Evolutionary conservation across 75 land plant species (phyloP).

Genomic region (Gnetum montanum): DNA sequence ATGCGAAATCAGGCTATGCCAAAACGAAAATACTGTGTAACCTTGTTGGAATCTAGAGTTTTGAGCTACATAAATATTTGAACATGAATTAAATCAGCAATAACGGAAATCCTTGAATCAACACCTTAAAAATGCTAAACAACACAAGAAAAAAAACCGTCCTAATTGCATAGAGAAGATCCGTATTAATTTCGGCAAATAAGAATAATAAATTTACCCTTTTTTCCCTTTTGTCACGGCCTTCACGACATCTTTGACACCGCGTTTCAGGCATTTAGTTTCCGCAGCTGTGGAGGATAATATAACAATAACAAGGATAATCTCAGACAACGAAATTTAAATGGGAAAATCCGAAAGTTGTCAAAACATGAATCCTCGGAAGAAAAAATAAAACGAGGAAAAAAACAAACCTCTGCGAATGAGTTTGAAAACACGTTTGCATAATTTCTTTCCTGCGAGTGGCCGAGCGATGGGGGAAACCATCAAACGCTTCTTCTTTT

Average conservation of each 20-base stretch:
- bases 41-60: too few relatives aligned
- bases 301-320: not conserved
- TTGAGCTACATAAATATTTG: too few relatives aligned
- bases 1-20: too few relatives aligned
- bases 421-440: slow-evolving; percentile 73
- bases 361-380: not conserved
- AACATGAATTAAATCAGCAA: too few relatives aligned
- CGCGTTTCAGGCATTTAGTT: slow-evolving; percentile 78
- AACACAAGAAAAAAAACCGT: too few relatives aligned
- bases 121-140: too few relatives aligned
- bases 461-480: slow-evolving; percentile 88
- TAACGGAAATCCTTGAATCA: too few relatives aligned
- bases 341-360: not conserved
- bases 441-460: slow-evolving; percentile 92
- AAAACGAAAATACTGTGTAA: too few relatives aligned
- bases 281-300: slow-evolving; percentile 95
- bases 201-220: slow-evolving; percentile 54
- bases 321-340: not conserved
- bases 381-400: not conserved
- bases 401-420: slow-evolving; percentile 52
- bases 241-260: slow-evolving; percentile 99
- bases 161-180: too few relatives aligned
- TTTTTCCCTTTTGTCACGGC: slow-evolving; percentile 75
- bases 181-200: too few relatives aligned
- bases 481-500: slow-evolving; percentile 45